phyloP scores from a whole-genome alignment of 495 filamentous ascomycete species.

The Letharia lupina region DNA sequence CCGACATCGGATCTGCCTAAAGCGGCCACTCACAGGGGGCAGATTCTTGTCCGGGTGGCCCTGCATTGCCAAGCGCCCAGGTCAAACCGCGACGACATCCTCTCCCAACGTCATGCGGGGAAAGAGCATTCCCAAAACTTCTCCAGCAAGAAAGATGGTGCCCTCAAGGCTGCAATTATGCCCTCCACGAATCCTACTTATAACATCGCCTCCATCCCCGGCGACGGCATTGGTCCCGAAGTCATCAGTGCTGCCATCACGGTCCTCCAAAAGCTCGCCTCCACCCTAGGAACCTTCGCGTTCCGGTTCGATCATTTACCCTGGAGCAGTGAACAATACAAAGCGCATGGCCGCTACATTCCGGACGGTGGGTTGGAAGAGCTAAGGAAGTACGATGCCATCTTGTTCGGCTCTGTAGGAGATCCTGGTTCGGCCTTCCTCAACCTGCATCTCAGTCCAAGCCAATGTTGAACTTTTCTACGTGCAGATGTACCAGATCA shows the following conservation, averaged over 20 bases:
- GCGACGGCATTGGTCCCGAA: conserved; percentile 49
- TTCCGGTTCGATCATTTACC: conserved; percentile 42
- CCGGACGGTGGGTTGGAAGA: conserved; percentile 45
- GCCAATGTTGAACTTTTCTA: background rate
- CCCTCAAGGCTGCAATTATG: background rate
- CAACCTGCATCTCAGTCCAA: background rate
- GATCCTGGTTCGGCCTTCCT: conserved; percentile 28
- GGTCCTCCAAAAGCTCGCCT: conserved; percentile 41
- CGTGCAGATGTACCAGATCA: conserved; percentile 46
- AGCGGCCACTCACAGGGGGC: no score
- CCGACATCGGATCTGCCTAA: no score
- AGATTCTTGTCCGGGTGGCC: no score
- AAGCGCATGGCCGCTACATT: conserved; percentile 44
- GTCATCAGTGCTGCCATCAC: conserved; percentile 46
- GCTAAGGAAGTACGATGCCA: conserved; percentile 46
- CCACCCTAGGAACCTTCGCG: conserved; percentile 32
- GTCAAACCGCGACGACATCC: background rate
- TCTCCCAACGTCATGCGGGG: conserved; percentile 17
- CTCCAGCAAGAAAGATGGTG: background rate
- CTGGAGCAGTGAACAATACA: conserved; percentile 48
- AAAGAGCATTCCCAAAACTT: background rate
- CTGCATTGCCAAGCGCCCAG: background rate
- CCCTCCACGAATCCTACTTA: conserved; percentile 15
- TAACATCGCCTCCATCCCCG: conserved; percentile 46
- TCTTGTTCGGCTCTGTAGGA: conserved; percentile 50